Conservation (phyloP, 306 rosid genomes). For the Parietaria judaica region DNA sequence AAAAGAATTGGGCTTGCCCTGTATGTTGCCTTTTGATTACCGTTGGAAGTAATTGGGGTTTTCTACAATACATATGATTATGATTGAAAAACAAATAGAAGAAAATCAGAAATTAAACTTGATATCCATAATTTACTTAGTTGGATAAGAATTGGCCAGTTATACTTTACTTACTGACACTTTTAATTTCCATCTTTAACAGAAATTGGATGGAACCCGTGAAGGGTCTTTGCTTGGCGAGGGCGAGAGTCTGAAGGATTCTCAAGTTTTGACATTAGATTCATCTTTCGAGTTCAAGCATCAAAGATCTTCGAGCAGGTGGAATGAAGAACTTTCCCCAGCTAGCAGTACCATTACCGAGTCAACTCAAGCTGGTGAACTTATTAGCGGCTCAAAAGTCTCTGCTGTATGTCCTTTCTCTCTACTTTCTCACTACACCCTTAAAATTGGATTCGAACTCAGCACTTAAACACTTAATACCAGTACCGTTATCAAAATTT, state of each 20-base stretch:
- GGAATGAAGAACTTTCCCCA: constrained; percentile 81
- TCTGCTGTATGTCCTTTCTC: constrained; percentile 24
- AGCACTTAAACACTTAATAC: too few species aligned
- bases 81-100: too few species aligned
- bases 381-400: constrained; percentile 56
- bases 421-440: constrained; percentile 4
- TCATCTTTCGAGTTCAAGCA: constrained; percentile 55
- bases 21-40: too few species aligned
- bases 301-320: constrained; percentile 70
- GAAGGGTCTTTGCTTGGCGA: constrained; percentile 50
- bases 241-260: constrained; percentile 61
- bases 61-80: too few species aligned
- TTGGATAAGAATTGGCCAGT: too few species aligned
- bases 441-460: too few species aligned
- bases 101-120: too few species aligned
- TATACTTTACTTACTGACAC: too few species aligned
- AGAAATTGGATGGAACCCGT: constrained; percentile 52
- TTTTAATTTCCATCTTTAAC: constrained; percentile 8
- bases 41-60: too few species aligned
- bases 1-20: too few species aligned
- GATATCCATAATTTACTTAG: too few species aligned
- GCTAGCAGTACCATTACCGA: constrained; percentile 70
- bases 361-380: constrained; percentile 81
- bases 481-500: too few species aligned
- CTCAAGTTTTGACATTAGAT: constrained; percentile 35